These are phyloP conservation scores for Colletotrichum acutatum DNA, from an alignment of 2,329 filamentous ascomycete species.

Conservation along the genomic window DNA sequence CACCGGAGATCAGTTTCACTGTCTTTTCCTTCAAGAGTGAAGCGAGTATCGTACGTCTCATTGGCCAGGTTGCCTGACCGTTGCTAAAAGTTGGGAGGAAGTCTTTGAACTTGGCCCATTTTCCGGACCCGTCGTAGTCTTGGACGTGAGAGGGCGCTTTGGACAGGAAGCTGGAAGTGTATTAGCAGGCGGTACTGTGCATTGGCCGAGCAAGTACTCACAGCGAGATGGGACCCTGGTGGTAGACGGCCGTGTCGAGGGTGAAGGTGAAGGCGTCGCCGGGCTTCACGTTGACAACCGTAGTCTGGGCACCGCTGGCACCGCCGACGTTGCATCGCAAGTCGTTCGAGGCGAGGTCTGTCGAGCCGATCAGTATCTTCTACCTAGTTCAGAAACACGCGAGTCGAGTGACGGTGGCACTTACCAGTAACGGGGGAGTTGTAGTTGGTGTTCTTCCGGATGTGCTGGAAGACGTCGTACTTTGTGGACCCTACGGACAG, in stretches of 20 bases:
- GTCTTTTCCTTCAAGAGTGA: background rate
- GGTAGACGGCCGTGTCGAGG: constrained; percentile 51
- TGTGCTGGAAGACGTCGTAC: constrained; percentile 44
- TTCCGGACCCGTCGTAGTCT: constrained; percentile 49
- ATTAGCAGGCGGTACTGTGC: background rate
- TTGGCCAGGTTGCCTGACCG: constrained; percentile 43
- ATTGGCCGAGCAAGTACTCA: constrained; percentile 34
- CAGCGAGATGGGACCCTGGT: constrained; percentile 52
- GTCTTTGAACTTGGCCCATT: constrained; percentile 54
- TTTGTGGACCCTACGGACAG: constrained; percentile 41
- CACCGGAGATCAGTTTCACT: background rate
- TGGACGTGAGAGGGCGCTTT: constrained; percentile 48
- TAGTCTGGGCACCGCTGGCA: constrained; percentile 42
- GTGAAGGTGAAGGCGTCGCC: constrained; percentile 50
- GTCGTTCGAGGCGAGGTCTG: constrained; percentile 50
- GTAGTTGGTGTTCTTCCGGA: constrained; percentile 51
- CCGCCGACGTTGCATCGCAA: constrained; percentile 52
- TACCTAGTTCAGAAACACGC: no score
- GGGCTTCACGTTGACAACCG: constrained; percentile 46
- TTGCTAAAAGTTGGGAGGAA: constrained; percentile 48
- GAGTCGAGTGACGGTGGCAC: background rate
- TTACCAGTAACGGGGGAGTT: constrained; percentile 48
- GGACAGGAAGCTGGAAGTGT: constrained; percentile 47
- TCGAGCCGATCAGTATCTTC: background rate
- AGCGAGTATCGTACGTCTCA: constrained; percentile 40